A percentile compares a stretch with the other conserved stretches of the same genome.
Conservation (phyloP, 1,284 basidiomycete species). For the Ceraceosorus bombacis region DNA sequence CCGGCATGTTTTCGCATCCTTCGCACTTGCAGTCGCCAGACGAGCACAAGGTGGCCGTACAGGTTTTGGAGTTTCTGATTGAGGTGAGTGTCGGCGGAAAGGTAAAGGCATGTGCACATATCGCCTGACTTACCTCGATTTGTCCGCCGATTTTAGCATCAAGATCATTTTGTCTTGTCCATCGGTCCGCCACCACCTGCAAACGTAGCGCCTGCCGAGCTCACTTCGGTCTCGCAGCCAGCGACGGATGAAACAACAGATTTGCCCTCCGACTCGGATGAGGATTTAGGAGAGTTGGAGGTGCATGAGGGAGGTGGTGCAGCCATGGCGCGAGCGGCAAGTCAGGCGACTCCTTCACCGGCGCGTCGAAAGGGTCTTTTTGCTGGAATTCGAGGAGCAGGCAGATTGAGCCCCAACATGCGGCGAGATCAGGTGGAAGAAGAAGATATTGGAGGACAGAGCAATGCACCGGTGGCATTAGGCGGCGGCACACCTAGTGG, state of each 20-base stretch:
- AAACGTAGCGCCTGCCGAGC: slow-evolving; percentile 28
- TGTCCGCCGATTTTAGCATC: slow-evolving; percentile 14
- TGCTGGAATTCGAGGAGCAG: background rate
- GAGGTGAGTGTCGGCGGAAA: slow-evolving; percentile 41
- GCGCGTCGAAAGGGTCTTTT: background rate
- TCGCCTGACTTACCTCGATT: background rate
- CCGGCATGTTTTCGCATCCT: slow-evolving; percentile 66
- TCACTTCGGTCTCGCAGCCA: slow-evolving; percentile 35
- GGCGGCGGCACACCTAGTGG: no score
- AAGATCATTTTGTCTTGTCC: slow-evolving; percentile 45
- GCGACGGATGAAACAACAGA: slow-evolving; percentile 10
- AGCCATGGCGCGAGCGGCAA: slow-evolving; percentile 5
- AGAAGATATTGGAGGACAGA: background rate
- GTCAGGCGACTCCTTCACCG: background rate
- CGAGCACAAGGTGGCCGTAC: slow-evolving; percentile 78
- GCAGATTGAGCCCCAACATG: background rate
- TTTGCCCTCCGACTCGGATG: slow-evolving; percentile 44
- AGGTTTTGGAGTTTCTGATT: slow-evolving; percentile 89
- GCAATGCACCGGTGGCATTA: background rate
- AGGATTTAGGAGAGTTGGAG: slow-evolving; percentile 40
- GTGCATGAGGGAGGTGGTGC: slow-evolving; percentile 46
- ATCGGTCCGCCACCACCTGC: slow-evolving; percentile 35
- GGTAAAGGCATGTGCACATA: background rate
- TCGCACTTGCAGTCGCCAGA: slow-evolving; percentile 54
- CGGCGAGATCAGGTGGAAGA: background rate